Evolutionary conservation across 805 yeast genomes (phyloP), one percentile per base, ranked within the genome.

Genomic region (Teunomyces aglyptinius): DNA sequence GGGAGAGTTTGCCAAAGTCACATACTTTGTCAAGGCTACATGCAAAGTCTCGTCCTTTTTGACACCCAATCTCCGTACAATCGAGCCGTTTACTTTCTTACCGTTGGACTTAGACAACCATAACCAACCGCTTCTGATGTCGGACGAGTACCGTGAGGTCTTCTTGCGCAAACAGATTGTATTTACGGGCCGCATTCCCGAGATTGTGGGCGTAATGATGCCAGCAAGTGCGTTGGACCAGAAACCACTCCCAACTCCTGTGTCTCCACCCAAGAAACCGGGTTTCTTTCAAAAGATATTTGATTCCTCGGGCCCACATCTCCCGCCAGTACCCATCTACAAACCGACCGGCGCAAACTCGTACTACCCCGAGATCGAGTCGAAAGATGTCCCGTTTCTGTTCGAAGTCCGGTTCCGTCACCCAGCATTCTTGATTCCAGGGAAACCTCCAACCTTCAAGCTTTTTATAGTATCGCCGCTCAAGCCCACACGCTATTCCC

Each of bases 1-100:
- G 54, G 67, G 65, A 11, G 59, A 63, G 31, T 59, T 56, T 56
- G 80, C 77, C 6, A 56, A 60, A 8, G 61, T 81, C 42, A 67
- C 71, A 46, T 83, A 83, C 57, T 82, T 75, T 56, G 70, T 83
- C 45, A 82, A 83, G 60, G 85, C 73, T 7, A 82, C 87, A 0
- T 82, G 82, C 35, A 78, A 77, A 47, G 58, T 83, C 39, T 62
- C 82, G 1, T 71, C 81, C 2, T 55, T 80, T 27, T 64, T 79
- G 46, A 74, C 75, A 45, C 43, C 70, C 22, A 82, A 80, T 49
- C 55, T 75, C 27, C 64, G 86, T 32, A 59, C 73, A 8, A 58
- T 57, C 41, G 73, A 72, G 39, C 84, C 83, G 4, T 78, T 85
- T 51, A 63, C 67, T 2, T 80, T 83, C 50, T 59, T 79, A 26